A percentile compares a stretch with the other conserved stretches of the same genome.
Conservation (phyloP, 225 moss, liverwort and hornwort genomes). For the Sphagnum contortum region DNA sequence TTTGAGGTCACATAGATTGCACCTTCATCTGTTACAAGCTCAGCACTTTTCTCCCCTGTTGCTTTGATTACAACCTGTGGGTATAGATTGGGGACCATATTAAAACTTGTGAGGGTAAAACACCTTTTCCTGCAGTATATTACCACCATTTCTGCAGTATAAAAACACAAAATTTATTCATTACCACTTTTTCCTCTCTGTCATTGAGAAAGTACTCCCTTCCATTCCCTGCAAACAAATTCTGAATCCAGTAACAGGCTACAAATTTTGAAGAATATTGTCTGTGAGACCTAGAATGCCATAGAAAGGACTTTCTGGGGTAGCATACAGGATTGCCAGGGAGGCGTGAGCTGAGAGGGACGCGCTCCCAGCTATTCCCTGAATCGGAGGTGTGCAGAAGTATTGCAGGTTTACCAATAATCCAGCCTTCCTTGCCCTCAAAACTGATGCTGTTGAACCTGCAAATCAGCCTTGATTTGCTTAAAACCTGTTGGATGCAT, state of each 20-base stretch:
- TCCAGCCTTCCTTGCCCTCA: constrained; percentile 83
- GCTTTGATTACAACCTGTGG: constrained; percentile 63
- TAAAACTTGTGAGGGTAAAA: background rate
- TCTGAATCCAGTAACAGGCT: background rate
- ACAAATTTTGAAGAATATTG: background rate
- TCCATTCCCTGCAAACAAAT: no score
- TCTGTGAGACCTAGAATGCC: background rate
- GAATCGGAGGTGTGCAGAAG: constrained; percentile 71
- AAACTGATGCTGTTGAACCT: constrained; percentile 87
- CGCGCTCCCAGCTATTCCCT: constrained; percentile 70
- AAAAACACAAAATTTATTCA: no score
- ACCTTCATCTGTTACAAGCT: constrained; percentile 96
- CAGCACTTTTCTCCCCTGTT: constrained; percentile 51
- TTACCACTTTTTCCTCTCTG: no score
- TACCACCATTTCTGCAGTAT: no score
- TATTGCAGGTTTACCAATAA: constrained; percentile 93
- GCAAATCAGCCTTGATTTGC: constrained; percentile 3
- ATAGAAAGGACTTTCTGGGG: background rate
- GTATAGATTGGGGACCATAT: background rate
- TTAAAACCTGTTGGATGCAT: constrained; percentile 1
- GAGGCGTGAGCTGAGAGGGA: constrained; percentile 77
- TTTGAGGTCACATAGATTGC: constrained; percentile 84
- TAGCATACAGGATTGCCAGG: constrained; percentile 81
- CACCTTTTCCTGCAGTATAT: no score
- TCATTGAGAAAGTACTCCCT: no score